phyloP scores from a whole-genome alignment of 2,329 filamentous ascomycete species.

The Cytospora schulzeri region DNA sequence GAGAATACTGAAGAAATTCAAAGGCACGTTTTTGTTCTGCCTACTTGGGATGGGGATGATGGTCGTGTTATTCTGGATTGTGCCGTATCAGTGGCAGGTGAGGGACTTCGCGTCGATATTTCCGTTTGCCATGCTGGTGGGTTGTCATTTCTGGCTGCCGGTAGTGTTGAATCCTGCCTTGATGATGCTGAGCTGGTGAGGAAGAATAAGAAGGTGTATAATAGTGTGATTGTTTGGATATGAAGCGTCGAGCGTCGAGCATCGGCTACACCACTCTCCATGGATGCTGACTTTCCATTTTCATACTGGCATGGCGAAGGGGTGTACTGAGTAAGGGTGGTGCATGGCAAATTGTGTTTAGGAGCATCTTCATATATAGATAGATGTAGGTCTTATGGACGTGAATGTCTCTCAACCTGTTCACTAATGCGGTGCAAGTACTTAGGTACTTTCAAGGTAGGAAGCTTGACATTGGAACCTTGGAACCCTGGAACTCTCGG shows the following conservation, averaged over 20 bases:
- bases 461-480: too few relatives aligned
- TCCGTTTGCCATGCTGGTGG: slow-evolving; percentile 54
- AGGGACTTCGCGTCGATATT: slow-evolving; percentile 60
- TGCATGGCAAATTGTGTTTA: background rate
- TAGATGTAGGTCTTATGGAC: background rate
- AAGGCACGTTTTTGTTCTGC: slow-evolving; percentile 55
- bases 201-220: background rate
- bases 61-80: slow-evolving; percentile 48
- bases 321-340: too few relatives aligned
- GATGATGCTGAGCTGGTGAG: slow-evolving; percentile 64
- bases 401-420: background rate
- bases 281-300: background rate
- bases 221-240: background rate
- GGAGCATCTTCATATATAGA: background rate
- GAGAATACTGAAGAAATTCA: slow-evolving; percentile 58
- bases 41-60: slow-evolving; percentile 48
- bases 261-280: background rate
- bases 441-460: too few relatives aligned
- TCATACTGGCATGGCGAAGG: background rate
- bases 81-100: slow-evolving; percentile 59
- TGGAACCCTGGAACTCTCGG: too few relatives aligned
- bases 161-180: slow-evolving; percentile 63
- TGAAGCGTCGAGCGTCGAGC: too few relatives aligned
- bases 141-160: slow-evolving; percentile 59
- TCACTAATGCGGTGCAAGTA: too few relatives aligned